Percentiles rank a stretch among this genome's conserved stretches.
Evolutionary conservation across 176 grass and related monocot genomes (phyloP).

Genomic region (Canna indica): DNA sequence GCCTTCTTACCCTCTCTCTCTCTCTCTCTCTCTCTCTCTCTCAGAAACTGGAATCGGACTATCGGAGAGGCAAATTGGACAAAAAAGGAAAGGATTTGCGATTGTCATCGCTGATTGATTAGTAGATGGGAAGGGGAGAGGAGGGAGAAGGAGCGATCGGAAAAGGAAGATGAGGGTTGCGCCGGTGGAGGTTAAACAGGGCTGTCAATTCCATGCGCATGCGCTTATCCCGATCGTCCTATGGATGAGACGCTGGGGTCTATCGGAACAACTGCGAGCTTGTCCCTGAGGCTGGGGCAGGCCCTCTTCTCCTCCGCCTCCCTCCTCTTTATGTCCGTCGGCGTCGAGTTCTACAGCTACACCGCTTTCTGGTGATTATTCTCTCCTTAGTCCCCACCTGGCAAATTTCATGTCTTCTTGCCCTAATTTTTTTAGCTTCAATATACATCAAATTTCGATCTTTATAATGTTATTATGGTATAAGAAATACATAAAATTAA

Average conservation of each 20-base stretch:
- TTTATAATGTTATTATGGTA: background rate
- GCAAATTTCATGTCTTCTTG: background rate
- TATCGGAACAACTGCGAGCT: slow-evolving; percentile 61
- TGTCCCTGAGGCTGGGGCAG: slow-evolving; percentile 73
- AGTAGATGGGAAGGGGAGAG: background rate
- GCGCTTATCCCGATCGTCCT: background rate
- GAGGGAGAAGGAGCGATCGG: background rate
- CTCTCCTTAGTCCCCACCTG: background rate
- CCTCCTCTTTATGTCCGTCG: slow-evolving; percentile 86
- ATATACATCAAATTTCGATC: background rate
- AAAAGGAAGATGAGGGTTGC: background rate
- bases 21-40: no score
- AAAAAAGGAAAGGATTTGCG: background rate
- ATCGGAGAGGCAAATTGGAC: background rate
- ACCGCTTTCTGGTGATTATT: slow-evolving; percentile 68
- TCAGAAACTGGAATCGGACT: background rate
- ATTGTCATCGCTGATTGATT: no score
- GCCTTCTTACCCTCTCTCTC: background rate
- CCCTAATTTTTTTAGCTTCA: background rate
- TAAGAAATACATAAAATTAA: no score
- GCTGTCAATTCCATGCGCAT: background rate
- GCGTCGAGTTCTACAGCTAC: slow-evolving; percentile 95
- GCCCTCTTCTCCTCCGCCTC: slow-evolving; percentile 77
- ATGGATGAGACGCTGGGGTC: slow-evolving; percentile 33
- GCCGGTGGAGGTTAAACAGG: background rate